These are phyloP conservation scores for Rhododendron henanense DNA, from an alignment of 148 eudicot genomes.

Conservation along the genomic window DNA sequence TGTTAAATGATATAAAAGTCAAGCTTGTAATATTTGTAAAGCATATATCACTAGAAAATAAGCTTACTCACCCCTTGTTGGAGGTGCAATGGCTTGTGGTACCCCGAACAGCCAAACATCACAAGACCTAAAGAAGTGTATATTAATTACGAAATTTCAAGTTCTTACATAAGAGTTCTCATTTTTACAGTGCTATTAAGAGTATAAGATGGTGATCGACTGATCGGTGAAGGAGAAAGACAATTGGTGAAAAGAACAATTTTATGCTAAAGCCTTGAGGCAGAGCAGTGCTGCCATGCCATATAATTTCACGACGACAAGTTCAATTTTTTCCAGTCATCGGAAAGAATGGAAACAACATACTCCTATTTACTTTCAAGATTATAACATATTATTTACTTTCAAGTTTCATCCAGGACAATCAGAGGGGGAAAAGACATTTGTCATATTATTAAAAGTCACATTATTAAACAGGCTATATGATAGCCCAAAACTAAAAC, in stretches of 20 bases:
- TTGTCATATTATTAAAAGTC: not conserved
- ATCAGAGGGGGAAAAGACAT: too few relatives aligned
- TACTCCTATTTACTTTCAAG: too few relatives aligned
- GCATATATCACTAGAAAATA: not conserved
- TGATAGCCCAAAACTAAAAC: not conserved
- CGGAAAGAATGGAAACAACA: not conserved
- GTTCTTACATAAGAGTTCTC: not conserved
- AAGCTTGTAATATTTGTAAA: not conserved
- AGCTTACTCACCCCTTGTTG: not conserved
- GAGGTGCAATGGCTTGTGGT: not conserved
- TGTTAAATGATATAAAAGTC: not conserved
- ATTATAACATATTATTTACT: too few relatives aligned
- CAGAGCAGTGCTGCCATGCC: not conserved
- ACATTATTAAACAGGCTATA: not conserved
- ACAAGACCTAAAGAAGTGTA: not conserved
- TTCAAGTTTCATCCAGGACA: too few relatives aligned
- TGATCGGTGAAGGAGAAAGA: not conserved
- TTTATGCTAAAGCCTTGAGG: not conserved
- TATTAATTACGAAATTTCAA: not conserved
- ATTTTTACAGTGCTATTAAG: not conserved
- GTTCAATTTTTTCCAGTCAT: too few relatives aligned
- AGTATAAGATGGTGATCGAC: not conserved
- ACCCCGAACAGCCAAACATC: not conserved
- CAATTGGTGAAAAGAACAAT: not conserved
- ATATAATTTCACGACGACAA: not conserved